These are phyloP conservation scores for Haplosporangium gracile DNA, from an alignment of 192 early-diverging fungal species.

Conservation along the genomic window DNA sequence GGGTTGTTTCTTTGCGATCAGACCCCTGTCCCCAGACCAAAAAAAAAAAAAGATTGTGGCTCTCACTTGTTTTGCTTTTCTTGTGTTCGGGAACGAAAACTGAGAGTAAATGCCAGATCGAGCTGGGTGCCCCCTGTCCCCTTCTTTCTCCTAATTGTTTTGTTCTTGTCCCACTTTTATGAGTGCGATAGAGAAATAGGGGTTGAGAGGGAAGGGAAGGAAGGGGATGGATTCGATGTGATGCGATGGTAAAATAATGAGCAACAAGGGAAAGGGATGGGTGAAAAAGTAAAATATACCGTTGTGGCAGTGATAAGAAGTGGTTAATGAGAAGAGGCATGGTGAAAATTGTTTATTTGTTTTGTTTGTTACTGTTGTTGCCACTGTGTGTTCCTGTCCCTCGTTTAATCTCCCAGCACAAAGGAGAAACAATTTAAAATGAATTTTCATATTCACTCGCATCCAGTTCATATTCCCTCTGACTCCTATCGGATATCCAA, in stretches of 20 bases:
- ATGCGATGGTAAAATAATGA: neutral
- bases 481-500: neutral
- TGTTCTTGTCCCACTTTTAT: neutral
- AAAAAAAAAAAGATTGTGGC: neutral
- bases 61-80: neutral
- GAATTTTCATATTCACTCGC: no score
- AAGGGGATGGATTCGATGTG: neutral
- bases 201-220: neutral
- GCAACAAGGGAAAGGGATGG: neutral
- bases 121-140: neutral
- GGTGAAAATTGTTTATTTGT: no score
- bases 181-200: no score
- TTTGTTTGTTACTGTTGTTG: no score
- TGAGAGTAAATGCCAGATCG: neutral
- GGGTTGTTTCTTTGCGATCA: neutral
- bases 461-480: no score
- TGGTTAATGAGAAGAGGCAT: no score
- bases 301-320: neutral
- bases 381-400: no score
- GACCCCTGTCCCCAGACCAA: conserved; percentile 17
- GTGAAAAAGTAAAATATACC: neutral
- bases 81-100: conserved; percentile 3
- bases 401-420: no score
- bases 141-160: neutral
- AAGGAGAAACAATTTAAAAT: no score